Conservation (phyloP, 2,329 filamentous ascomycete species). For the Teratosphaeria pseudoeucalypti region DNA sequence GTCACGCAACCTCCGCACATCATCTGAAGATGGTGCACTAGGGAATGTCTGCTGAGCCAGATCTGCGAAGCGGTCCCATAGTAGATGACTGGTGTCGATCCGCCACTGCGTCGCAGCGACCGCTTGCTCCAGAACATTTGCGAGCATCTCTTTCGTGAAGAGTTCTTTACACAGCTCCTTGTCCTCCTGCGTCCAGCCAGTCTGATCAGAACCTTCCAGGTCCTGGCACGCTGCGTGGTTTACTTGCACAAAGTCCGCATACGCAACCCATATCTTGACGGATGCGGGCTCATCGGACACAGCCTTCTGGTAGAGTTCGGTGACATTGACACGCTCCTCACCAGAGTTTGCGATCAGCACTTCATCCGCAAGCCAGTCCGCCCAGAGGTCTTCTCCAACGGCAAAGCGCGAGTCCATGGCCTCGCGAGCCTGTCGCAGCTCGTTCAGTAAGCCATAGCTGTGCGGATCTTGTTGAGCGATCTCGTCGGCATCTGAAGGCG, state of each 20-base stretch:
- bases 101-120: slow-evolving; percentile 63
- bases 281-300: slow-evolving; percentile 63
- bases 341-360: slow-evolving; percentile 49
- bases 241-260: slow-evolving; percentile 67
- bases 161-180: slow-evolving; percentile 57
- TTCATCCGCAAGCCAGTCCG: slow-evolving; percentile 66
- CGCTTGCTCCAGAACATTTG: slow-evolving; percentile 61
- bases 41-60: slow-evolving; percentile 59
- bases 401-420: slow-evolving; percentile 55
- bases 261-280: slow-evolving; percentile 63
- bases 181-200: slow-evolving; percentile 53
- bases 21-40: slow-evolving; percentile 44
- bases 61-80: slow-evolving; percentile 67
- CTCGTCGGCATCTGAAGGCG: slow-evolving; percentile 11
- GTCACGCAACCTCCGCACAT: slow-evolving; percentile 54
- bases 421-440: slow-evolving; percentile 42
- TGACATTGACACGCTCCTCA: slow-evolving; percentile 56
- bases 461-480: slow-evolving; percentile 23
- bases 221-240: slow-evolving; percentile 57
- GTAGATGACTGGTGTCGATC: slow-evolving; percentile 62
- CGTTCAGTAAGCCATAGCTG: slow-evolving; percentile 34
- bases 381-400: slow-evolving; percentile 67
- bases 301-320: slow-evolving; percentile 64
- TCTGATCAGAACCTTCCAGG: slow-evolving; percentile 37
- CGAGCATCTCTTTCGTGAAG: slow-evolving; percentile 57